These are phyloP conservation scores for Striga asiatica DNA, from an alignment of 257 asterid species.

Conservation along the genomic window DNA sequence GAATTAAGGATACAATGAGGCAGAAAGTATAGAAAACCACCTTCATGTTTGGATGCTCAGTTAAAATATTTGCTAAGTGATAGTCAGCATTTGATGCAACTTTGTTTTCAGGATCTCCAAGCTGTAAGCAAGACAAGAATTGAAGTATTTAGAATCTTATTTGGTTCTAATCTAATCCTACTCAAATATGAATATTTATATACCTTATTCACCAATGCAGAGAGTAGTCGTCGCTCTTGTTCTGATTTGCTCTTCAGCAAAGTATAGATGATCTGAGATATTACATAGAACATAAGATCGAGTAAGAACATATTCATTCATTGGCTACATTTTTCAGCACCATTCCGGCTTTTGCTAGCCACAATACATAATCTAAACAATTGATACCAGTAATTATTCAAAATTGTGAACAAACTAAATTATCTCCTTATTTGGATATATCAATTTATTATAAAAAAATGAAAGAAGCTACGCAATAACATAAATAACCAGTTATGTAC, in stretches of 20 bases:
- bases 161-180: neutral
- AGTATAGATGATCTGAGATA: constrained; percentile 51
- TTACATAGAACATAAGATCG: constrained; percentile 14
- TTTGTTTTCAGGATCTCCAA: constrained; percentile 94
- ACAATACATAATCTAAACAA: neutral
- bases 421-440: neutral
- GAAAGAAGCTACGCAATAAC: neutral
- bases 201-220: constrained; percentile 88
- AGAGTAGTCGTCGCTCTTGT: constrained; percentile 80
- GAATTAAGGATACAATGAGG: neutral
- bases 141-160: constrained; percentile 3
- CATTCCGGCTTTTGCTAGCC: neutral
- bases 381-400: neutral
- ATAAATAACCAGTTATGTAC: neutral
- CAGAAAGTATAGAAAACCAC: constrained; percentile 24
- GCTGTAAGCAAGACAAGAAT: constrained; percentile 36
- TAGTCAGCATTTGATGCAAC: constrained; percentile 95
- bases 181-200: neutral
- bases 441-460: neutral
- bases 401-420: neutral
- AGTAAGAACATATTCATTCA: neutral
- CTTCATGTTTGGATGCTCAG: constrained; percentile 99
- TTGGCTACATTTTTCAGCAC: neutral
- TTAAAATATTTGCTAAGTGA: constrained; percentile 74
- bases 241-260: constrained; percentile 88